Base-by-base conservation (phyloP, 2,329 filamentous ascomycete genomes). In the Pseudogymnoascus sp. region DNA sequence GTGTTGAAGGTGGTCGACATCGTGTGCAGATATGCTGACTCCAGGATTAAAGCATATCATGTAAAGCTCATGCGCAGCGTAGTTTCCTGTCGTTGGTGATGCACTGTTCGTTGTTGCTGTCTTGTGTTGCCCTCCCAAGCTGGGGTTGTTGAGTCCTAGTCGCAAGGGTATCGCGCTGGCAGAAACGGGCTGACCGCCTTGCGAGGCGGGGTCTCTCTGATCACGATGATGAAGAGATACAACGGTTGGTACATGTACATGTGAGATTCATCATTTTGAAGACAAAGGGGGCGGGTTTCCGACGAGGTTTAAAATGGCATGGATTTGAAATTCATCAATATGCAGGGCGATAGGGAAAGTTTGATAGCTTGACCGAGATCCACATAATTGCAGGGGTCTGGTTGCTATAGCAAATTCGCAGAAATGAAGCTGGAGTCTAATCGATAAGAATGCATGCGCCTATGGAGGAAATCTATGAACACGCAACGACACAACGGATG, bases 251-350 rank as follows among this genome's bases (percentile, higher is more conserved):
- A 57, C 47, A 33, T 57, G 47, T 57, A 19, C 26, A 13, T 19
- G 26, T 33, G 26, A 19, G 47, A 11, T 57, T 33, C n/a, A 57
- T 11, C 26, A 57, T 57, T 57, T 57, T 33, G 47, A 33, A 57
- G 47, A 57, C 47, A 57, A 57, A 57, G 47, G 26, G 47, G 47
- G 26, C 10, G 47, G 47, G 33, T 53, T 57, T 57, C 26, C 47
- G 47, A 57, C 47, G 47, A 57, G n/a, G 47, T 57, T 57, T 57
- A 19, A 57, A 57, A 57, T 57, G 26, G 47, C 47, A 57, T 57
- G 47, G 47, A 33, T 57, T 57, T 57, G 47, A 57, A 57, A 57
- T 57, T 57, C 26, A 57, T 57, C 47, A 57, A 57, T 57, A 57
- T 57, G 47, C 47, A 57, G 26, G 47, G 47, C 47, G 47, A 57